Evolutionary conservation across 2,329 filamentous ascomycete genomes (phyloP).

Genomic region (Fusarium chaquense): DNA sequence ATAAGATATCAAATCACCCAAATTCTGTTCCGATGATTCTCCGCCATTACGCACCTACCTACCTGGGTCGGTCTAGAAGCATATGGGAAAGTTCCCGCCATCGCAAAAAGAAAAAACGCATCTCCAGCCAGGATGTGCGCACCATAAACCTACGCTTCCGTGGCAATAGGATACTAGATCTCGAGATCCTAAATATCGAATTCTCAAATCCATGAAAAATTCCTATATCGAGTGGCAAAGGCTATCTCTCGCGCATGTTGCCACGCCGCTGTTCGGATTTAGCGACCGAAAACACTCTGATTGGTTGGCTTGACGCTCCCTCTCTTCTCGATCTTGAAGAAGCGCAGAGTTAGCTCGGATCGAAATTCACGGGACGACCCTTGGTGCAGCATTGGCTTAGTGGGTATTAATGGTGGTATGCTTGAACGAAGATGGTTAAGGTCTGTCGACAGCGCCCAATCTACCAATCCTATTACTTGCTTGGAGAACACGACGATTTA

Average conservation of each 20-base stretch:
- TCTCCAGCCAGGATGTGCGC: conserved; percentile 6
- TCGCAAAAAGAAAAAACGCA: conserved; percentile 11
- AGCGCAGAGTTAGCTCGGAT: conserved; percentile 49
- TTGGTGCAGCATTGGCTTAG: conserved; percentile 41
- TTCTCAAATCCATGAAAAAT: conserved; percentile 4
- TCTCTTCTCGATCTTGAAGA: conserved; percentile 45
- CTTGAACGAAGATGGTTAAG: conserved; percentile 22
- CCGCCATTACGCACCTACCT: background rate
- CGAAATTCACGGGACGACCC: conserved; percentile 45
- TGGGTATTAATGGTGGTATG: conserved; percentile 1
- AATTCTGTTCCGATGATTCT: conserved; percentile 8
- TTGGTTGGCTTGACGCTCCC: conserved; percentile 29
- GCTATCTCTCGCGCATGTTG: conserved; percentile 11
- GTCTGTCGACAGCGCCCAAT: conserved; percentile 8
- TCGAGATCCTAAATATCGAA: conserved; percentile 13
- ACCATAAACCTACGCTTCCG: background rate
- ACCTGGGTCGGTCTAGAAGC: background rate
- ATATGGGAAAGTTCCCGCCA: conserved; percentile 20
- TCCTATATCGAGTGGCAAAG: conserved; percentile 29
- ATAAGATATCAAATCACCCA: background rate
- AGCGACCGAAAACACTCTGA: conserved; percentile 18
- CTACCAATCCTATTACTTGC: conserved; percentile 3
- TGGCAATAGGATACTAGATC: conserved; percentile 26
- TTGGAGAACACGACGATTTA: background rate
- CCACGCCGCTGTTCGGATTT: conserved; percentile 28